Evolutionary conservation across 257 asterid genomes (phyloP).

Genomic region (Fraxinus pennsylvanica): DNA sequence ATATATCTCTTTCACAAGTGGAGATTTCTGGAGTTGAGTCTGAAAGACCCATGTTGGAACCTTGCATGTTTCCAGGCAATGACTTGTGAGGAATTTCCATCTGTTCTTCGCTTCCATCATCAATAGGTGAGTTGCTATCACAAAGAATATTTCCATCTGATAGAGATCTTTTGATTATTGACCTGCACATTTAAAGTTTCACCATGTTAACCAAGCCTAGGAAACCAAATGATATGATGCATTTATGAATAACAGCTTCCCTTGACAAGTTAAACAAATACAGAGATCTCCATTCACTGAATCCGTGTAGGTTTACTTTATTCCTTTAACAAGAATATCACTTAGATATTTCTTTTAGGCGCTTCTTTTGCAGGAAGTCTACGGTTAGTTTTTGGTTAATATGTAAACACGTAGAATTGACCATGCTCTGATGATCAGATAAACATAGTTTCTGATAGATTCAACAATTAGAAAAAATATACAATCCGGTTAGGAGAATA

Average conservation of each 20-base stretch:
- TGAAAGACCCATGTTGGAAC: conserved; percentile 41
- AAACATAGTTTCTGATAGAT: background rate
- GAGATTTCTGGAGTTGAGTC: conserved; percentile 70
- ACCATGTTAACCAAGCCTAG: conserved; percentile 17
- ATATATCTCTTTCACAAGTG: conserved; percentile 48
- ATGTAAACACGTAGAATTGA: background rate
- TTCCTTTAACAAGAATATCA: conserved; percentile 7
- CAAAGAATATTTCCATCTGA: conserved; percentile 85
- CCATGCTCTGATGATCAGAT: background rate
- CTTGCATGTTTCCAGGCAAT: conserved; percentile 34
- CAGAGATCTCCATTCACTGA: background rate
- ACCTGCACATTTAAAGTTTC: conserved; percentile 48
- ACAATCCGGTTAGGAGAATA: background rate
- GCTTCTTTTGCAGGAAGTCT: background rate
- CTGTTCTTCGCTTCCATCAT: conserved; percentile 42
- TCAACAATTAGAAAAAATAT: background rate
- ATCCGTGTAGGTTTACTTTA: background rate
- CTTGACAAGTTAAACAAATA: background rate
- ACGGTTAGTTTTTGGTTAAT: background rate
- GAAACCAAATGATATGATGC: conserved; percentile 3
- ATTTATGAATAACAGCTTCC: background rate
- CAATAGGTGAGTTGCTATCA: conserved; percentile 53
- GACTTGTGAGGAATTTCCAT: conserved; percentile 45
- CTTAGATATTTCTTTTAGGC: background rate
- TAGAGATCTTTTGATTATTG: conserved; percentile 69